These are phyloP conservation scores for Stephania cephalantha DNA, from an alignment of 164 flowering plant genomes.

Conservation along the genomic window DNA sequence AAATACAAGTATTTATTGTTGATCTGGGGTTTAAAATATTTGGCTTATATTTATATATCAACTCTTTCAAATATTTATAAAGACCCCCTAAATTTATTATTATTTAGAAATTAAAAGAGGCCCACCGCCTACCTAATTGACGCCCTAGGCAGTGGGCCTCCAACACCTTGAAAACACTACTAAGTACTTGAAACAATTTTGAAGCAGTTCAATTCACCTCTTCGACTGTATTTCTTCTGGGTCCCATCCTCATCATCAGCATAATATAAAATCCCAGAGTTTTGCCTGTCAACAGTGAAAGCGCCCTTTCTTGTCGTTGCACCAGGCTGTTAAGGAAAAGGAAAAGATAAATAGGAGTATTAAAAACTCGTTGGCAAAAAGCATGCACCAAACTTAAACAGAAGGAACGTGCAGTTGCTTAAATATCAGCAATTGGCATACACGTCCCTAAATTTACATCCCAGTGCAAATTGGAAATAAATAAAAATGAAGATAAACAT, in stretches of 20 bases:
- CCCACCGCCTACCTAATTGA: no score
- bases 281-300: conserved; percentile 60
- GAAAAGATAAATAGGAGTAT: background rate
- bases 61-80: no score
- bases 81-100: no score
- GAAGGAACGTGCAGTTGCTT: background rate
- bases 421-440: background rate
- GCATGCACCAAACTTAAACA: background rate
- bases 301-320: conserved; percentile 74
- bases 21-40: no score
- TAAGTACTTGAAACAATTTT: background rate
- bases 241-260: conserved; percentile 96
- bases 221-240: conserved; percentile 62
- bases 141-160: no score
- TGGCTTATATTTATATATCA: no score
- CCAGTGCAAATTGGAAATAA: background rate
- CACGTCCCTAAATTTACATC: background rate
- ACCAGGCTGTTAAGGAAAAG: conserved; percentile 49
- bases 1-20: no score
- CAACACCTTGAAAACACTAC: background rate
- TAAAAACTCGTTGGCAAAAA: background rate
- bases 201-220: conserved; percentile 44
- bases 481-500: background rate
- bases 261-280: conserved; percentile 81
- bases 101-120: no score